Conservation (phyloP, 148 eudicot genomes). For the Rheum nobile region DNA sequence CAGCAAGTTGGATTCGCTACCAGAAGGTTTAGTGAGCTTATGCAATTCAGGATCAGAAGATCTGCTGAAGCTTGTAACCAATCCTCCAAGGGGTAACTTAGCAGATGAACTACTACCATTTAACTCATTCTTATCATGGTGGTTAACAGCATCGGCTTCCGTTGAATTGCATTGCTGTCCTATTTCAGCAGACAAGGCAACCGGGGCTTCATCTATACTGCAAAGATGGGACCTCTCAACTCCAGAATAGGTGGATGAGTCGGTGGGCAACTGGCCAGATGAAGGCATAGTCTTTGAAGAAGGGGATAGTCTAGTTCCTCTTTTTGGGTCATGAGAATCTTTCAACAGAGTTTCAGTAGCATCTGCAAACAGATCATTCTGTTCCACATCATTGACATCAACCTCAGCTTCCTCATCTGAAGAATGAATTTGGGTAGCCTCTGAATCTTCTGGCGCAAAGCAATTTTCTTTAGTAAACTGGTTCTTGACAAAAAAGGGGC, state of each 20-base stretch:
- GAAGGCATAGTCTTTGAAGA: too few species aligned
- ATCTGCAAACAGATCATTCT: neutral
- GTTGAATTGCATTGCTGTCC: neutral
- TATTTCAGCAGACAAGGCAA: neutral
- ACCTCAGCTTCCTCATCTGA: conserved; percentile 12
- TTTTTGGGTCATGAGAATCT: conserved; percentile 13
- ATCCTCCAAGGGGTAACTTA: neutral
- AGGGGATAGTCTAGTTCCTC: too few species aligned
- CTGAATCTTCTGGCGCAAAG: conserved; percentile 9
- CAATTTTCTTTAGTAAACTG: conserved; percentile 18
- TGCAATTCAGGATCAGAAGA: neutral
- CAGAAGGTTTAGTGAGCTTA: neutral
- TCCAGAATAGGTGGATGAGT: neutral
- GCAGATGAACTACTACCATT: neutral
- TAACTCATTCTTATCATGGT: conserved; percentile 2
- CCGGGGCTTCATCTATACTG: neutral
- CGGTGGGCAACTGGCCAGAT: neutral
- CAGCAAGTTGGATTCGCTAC: neutral
- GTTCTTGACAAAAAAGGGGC: conserved; percentile 16
- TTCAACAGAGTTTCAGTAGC: conserved; percentile 3
- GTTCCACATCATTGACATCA: conserved; percentile 10
- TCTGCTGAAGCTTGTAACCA: neutral
- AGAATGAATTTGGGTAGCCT: neutral
- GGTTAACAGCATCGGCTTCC: neutral
- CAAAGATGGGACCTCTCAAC: neutral